Evolutionary conservation across 129 eudicot species (phyloP), one percentile per base, ranked within the genome.

Genomic region (Arctium minus): DNA sequence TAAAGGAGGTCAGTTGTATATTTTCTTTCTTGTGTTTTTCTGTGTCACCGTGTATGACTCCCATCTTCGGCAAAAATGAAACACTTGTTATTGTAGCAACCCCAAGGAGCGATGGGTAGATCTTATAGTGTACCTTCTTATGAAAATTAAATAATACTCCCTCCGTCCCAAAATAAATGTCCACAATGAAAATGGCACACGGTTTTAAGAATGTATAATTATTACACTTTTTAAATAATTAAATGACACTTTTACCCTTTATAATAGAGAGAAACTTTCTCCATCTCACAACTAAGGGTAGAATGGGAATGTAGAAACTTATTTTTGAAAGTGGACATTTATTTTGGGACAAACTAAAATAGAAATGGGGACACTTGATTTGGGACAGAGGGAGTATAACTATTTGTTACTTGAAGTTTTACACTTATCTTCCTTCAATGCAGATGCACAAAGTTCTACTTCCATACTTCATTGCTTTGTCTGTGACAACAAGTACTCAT

Each of bases 361-460:
- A 22, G 27, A 22, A 22, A 22, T 22, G 27, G 27, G 27, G 27
- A 22, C 27, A 22, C 27, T 22, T 22, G 27, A 22, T 22, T 22
- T 22, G 27, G 27, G 27, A 22, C 0, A 22, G 27, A 22, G 27
- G 27, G 27, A 22, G 27, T 22, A 4, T 22, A 42, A 15, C 40
- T 3, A 44, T 76, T 56, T 35, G 35, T 68, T 67, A 86, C 64
- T 81, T 81, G 40, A 65, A 48, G 33, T 77, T 73, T 72, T 78
- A 50, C n/a, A 9, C 15, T 38, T 39, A 36, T 79, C 32, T 74
- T 60, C 13, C 17, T 27, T 72, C 7, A 46, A 46, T 87, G 92
- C 96, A 96, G 99, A 93, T 96, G 99, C 99, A 93, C 87, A 89
- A 79, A 80, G 99, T 92, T 86, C 79, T 94, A 79, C 70, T 93